phyloP scores from a whole-genome alignment of 129 eudicot genomes.

The Helianthus tuberosus region DNA sequence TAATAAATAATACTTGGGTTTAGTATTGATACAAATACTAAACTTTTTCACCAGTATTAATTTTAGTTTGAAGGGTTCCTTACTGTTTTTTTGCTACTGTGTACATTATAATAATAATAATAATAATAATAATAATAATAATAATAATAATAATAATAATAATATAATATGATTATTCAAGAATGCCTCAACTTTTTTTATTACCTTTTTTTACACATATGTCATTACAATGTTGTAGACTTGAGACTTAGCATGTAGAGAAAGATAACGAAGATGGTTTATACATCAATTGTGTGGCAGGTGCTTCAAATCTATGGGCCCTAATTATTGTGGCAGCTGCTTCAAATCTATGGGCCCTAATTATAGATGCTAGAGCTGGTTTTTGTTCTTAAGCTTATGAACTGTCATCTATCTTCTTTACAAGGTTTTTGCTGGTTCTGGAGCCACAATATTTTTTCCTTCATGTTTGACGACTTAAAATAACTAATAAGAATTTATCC shows the following conservation, averaged over 20 bases:
- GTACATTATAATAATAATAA: background rate
- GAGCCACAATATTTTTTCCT: background rate
- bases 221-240: conserved; percentile 78
- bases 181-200: background rate
- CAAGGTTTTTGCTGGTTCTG: conserved; percentile 28
- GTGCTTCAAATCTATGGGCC: conserved; percentile 94
- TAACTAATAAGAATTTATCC: no score
- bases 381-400: conserved; percentile 86
- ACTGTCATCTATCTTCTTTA: conserved; percentile 45
- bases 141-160: background rate
- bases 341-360: conserved; percentile 91
- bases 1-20: no score
- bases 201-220: conserved; percentile 36
- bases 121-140: no score
- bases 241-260: conserved; percentile 70
- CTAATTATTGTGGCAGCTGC: conserved; percentile 88
- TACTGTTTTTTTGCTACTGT: no score
- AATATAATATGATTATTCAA: background rate
- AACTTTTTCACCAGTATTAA: no score
- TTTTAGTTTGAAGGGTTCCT: no score
- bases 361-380: conserved; percentile 96
- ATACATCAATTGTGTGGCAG: conserved; percentile 87
- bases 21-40: no score
- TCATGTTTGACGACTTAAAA: background rate
- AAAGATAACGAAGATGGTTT: conserved; percentile 94